phyloP scores from a whole-genome alignment of 768 basidiomycete genomes.

The Lactarius tabidus region DNA sequence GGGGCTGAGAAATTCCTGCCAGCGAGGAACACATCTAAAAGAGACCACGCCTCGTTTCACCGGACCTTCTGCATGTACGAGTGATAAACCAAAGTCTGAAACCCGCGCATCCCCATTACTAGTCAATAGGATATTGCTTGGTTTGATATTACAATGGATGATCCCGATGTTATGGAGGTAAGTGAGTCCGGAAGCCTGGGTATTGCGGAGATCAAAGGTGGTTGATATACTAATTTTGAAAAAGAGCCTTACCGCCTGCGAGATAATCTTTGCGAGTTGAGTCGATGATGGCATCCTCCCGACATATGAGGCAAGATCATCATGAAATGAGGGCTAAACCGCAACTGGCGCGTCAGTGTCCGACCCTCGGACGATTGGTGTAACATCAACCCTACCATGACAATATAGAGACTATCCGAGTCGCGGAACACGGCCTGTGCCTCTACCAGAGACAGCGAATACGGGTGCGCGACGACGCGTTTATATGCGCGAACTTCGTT shows the following conservation, averaged over 20 bases:
- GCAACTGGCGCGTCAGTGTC: not conserved
- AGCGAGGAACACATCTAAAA: not conserved
- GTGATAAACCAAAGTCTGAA: conserved; percentile 11
- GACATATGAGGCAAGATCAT: not conserved
- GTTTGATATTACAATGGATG: conserved; percentile 13
- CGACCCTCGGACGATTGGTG: not conserved
- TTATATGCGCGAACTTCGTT: conserved; percentile 6
- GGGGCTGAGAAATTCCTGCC: conserved; percentile 1
- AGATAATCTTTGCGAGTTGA: not conserved
- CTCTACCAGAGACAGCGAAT: conserved; percentile 10
- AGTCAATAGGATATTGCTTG: conserved; percentile 6
- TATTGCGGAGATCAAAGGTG: not conserved
- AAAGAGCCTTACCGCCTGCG: conserved; percentile 3
- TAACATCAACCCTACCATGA: not conserved
- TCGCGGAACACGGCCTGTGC: conserved; percentile 9
- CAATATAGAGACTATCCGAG: not conserved
- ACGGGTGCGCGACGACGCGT: not conserved
- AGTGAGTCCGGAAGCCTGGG: conserved; percentile 2
- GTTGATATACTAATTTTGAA: not conserved
- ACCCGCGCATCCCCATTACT: not conserved
- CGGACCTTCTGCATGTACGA: not conserved
- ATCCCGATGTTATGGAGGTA: conserved; percentile 15
- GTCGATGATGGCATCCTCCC: not conserved
- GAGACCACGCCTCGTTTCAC: not conserved
- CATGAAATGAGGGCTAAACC: not conserved